These are phyloP conservation scores for Boletus tylopilopsis DNA, from an alignment of 768 basidiomycete genomes.

Conservation along the genomic window DNA sequence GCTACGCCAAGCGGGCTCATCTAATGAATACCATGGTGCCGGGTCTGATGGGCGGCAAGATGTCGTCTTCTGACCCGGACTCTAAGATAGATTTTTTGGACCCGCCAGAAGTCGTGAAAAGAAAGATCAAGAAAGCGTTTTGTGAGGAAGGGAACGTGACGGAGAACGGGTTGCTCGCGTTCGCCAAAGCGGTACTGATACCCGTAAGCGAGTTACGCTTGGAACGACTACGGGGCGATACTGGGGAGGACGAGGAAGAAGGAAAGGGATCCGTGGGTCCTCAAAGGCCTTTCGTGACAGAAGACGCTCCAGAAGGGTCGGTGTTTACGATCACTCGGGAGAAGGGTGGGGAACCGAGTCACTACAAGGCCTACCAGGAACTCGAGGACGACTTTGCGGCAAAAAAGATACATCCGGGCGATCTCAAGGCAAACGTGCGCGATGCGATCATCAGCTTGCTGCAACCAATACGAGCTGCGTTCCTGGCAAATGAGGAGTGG, in stretches of 20 bases:
- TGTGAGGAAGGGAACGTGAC: slow-evolving; percentile 89
- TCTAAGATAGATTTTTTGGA: slow-evolving; percentile 99
- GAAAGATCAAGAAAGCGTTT: slow-evolving; percentile 89
- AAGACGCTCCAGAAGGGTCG: slow-evolving; percentile 74
- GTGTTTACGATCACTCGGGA: slow-evolving; percentile 78
- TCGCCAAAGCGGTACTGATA: slow-evolving; percentile 83
- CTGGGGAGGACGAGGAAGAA: slow-evolving; percentile 37
- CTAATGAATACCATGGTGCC: slow-evolving; percentile 99
- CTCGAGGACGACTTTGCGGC: slow-evolving; percentile 72
- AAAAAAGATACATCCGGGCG: slow-evolving; percentile 82
- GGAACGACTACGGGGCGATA: slow-evolving; percentile 49
- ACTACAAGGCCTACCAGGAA: slow-evolving; percentile 64
- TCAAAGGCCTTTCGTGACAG: slow-evolving; percentile 59
- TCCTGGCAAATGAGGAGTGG: slow-evolving; percentile 78
- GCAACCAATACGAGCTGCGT: slow-evolving; percentile 76
- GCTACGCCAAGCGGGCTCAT: slow-evolving; percentile 92
- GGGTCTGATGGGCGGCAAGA: slow-evolving; percentile 90
- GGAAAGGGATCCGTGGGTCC: slow-evolving; percentile 46
- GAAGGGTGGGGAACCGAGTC: slow-evolving; percentile 68
- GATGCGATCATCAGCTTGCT: slow-evolving; percentile 72
- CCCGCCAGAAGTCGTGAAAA: slow-evolving; percentile 72
- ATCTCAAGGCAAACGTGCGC: slow-evolving; percentile 78
- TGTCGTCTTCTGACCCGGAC: slow-evolving; percentile 97
- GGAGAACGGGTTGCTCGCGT: slow-evolving; percentile 87
- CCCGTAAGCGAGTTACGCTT: slow-evolving; percentile 76